phyloP scores from a whole-genome alignment of 164 flowering plant genomes.

The Sextonia rubra region DNA sequence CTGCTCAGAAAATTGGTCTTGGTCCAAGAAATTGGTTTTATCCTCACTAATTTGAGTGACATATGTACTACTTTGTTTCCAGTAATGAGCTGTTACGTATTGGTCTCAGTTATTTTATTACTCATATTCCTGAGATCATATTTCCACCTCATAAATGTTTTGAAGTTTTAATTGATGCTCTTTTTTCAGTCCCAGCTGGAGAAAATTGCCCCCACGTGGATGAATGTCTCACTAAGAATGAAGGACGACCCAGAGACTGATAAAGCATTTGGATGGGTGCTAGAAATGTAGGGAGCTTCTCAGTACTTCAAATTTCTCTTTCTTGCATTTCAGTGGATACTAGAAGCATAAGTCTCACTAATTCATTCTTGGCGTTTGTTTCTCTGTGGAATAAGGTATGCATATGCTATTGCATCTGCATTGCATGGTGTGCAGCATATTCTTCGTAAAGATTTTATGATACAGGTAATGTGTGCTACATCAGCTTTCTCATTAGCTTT shows the following conservation, averaged over 20 bases:
- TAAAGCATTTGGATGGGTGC: slow-evolving; percentile 92
- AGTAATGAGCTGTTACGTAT: too few species aligned
- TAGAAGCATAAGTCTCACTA: neutral
- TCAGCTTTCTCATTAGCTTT: neutral
- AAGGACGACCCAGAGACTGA: slow-evolving; percentile 88
- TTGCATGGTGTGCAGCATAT: slow-evolving; percentile 85
- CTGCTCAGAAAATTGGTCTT: neutral
- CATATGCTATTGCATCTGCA: slow-evolving; percentile 84
- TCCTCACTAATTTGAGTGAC: neutral
- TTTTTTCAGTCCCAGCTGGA: slow-evolving; percentile 49
- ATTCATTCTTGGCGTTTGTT: slow-evolving; percentile 4
- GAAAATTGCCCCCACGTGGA: slow-evolving; percentile 95
- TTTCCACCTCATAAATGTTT: neutral
- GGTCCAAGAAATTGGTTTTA: neutral
- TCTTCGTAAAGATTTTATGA: slow-evolving; percentile 90
- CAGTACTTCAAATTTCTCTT: neutral
- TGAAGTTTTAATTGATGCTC: slow-evolving; percentile 1
- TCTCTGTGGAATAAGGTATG: slow-evolving; percentile 39
- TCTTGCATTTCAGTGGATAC: slow-evolving; percentile 1
- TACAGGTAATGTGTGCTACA: slow-evolving; percentile 55
- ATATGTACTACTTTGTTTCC: too few species aligned
- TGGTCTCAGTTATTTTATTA: too few species aligned
- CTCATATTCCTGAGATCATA: neutral
- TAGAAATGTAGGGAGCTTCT: slow-evolving; percentile 73
- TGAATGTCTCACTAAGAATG: slow-evolving; percentile 89